Evolutionary conservation across 352 stramenopile genomes (phyloP).

Genomic region (Blastocystis sp.): DNA sequence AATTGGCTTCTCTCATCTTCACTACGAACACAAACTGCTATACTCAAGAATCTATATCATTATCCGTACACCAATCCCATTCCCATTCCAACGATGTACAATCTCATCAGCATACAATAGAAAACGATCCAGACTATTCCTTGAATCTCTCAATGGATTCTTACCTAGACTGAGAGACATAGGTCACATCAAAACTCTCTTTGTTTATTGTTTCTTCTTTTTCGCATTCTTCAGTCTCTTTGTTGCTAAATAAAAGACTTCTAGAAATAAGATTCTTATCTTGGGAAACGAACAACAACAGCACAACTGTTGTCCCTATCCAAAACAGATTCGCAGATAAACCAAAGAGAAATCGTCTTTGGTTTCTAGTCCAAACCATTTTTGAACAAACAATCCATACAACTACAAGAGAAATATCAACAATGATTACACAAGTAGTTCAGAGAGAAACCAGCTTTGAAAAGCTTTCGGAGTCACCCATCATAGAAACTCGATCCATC

Average conservation of each 20-base stretch:
- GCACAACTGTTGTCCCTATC: too few relatives aligned
- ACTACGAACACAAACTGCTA: not conserved
- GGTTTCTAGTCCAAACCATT: too few relatives aligned
- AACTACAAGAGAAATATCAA: not conserved
- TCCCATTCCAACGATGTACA: not conserved
- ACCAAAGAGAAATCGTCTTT: too few relatives aligned
- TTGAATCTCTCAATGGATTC: not conserved
- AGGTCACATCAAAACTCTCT: not conserved
- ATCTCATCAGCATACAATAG: not conserved
- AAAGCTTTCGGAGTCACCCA: not conserved
- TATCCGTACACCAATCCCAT: not conserved
- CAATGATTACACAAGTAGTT: not conserved
- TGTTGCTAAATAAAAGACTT: too few relatives aligned
- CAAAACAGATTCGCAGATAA: too few relatives aligned
- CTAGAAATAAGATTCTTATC: too few relatives aligned
- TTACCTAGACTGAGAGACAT: slow-evolving; percentile 2
- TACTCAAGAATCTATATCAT: not conserved
- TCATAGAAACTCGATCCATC: not conserved
- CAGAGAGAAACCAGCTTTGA: not conserved
- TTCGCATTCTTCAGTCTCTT: too few relatives aligned
- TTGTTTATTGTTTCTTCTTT: too few relatives aligned
- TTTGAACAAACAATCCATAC: too few relatives aligned
- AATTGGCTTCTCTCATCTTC: not conserved
- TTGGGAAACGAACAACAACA: too few relatives aligned
- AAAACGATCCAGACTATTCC: not conserved